Evolutionary conservation across 2,329 filamentous ascomycete genomes (phyloP).

Genomic region (Ophiosphaerella narmari): DNA sequence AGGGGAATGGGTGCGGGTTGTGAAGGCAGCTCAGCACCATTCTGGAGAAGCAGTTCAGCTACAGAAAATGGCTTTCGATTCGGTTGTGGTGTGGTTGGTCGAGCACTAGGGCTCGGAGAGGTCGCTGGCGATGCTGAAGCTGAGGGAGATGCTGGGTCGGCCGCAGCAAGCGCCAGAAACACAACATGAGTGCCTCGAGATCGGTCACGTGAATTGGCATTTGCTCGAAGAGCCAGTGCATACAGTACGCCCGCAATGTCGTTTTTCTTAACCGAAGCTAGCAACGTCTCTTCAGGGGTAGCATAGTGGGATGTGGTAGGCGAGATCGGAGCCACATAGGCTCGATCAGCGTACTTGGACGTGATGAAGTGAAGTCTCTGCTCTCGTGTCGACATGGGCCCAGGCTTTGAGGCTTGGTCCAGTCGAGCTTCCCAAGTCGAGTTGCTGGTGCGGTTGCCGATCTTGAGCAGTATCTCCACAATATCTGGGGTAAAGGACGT

Average conservation of each 20-base stretch:
- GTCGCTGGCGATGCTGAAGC: conserved; percentile 50
- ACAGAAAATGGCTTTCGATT: conserved; percentile 72
- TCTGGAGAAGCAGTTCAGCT: conserved; percentile 89
- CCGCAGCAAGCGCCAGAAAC: conserved; percentile 88
- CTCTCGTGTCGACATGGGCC: conserved; percentile 79
- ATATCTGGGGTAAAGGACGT: conserved; percentile 97
- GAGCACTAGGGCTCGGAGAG: conserved; percentile 51
- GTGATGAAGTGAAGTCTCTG: conserved; percentile 95
- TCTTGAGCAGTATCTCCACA: conserved; percentile 85
- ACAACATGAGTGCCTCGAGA: conserved; percentile 87
- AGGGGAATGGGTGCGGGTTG: conserved; percentile 81
- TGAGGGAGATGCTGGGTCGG: conserved; percentile 81
- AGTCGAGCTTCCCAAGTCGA: conserved; percentile 93
- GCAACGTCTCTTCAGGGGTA: conserved; percentile 82
- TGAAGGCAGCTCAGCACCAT: conserved; percentile 84
- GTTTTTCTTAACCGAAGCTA: conserved; percentile 94
- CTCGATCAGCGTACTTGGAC: conserved; percentile 85
- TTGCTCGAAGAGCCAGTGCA: conserved; percentile 82
- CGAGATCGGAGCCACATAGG: conserved; percentile 79
- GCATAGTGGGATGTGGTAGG: conserved; percentile 74
- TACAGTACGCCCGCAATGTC: conserved; percentile 94
- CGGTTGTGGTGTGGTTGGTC: conserved; percentile 46
- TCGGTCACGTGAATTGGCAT: conserved; percentile 78
- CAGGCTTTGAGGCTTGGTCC: conserved; percentile 74
- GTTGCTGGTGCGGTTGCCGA: conserved; percentile 94